Base-by-base conservation (phyloP, 2,329 filamentous ascomycete genomes). In the Fusarium anthophilum region DNA sequence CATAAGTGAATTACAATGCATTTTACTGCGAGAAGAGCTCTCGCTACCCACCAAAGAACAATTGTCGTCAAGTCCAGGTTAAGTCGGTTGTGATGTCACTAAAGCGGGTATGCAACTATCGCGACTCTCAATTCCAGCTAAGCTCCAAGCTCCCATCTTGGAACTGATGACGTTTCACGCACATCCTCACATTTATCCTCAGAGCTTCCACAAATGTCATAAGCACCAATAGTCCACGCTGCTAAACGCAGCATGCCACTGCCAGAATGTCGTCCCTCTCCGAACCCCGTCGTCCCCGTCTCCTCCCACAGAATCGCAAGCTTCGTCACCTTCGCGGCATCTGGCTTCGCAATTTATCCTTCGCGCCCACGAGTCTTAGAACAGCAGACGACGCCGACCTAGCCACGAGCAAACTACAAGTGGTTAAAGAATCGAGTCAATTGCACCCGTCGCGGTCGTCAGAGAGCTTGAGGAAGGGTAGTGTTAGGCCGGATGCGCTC, bases 301-400 rank as follows among this genome's bases (percentile, higher is more conserved):
- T 92, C 71, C 83, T 91, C 37, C 85, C 90, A 24, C 89, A 96
- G 87, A 98, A 98, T 82, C 93, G 95, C 81, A 95, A 93, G 81
- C 87, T 98, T 60, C 91, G 96, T 62, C 95, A 98, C 85, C 88
- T 98, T 9, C 92, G 94, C 78, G 94, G 94, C 75, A 90, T 98
- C 76, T 96, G 93, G 63, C 85, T 98, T 58, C 94, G 96, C 66
- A 98, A 98, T 82, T 86, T 98, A 48, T 91, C 91, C 70, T 91
- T 98, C 75, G 86, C 86, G 85, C 72, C 84, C 86, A 66, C 84
- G 85, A 73, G 84, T 84, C 78, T 84, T 87, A 82, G 94, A 44
- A 92, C 93, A 78, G 93, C 96, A 83, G 95, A 97, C 82, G 93
- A 95, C 77, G 92, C 91, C 38, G 88, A 92, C 39, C 90, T 94